A percentile compares a stretch with the other conserved stretches of the same genome.
Evolutionary conservation across 1,284 basidiomycete genomes (phyloP).

Genomic region (Gomphus bonarii): DNA sequence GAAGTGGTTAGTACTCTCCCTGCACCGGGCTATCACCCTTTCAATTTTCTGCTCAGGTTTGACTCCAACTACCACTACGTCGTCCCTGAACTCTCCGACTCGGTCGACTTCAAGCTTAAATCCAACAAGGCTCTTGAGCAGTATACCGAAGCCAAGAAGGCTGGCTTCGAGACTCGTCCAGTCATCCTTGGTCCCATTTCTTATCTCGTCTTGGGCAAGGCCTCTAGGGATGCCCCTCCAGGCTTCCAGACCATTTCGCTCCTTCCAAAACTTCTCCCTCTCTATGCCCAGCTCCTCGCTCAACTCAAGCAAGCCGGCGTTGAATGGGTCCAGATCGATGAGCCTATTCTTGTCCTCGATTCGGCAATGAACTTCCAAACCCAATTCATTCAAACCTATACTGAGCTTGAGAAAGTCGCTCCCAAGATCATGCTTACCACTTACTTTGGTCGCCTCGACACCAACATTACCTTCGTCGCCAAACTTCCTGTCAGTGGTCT

Average conservation of each 20-base stretch:
- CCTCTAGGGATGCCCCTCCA: constrained; percentile 74
- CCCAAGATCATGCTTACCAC: constrained; percentile 93
- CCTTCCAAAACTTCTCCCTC: constrained; percentile 81
- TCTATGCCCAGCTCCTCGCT: constrained; percentile 87
- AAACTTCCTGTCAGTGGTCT: constrained; percentile 92
- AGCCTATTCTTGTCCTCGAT: constrained; percentile 95
- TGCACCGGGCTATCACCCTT: background rate
- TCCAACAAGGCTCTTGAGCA: constrained; percentile 94
- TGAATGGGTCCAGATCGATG: constrained; percentile 93
- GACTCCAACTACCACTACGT: constrained; percentile 99
- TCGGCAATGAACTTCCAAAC: constrained; percentile 70
- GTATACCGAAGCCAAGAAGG: constrained; percentile 90
- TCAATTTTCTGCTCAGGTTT: constrained; percentile 51
- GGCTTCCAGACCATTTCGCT: constrained; percentile 90
- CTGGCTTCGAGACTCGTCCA: constrained; percentile 88
- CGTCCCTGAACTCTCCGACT: constrained; percentile 92
- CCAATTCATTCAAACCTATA: constrained; percentile 78
- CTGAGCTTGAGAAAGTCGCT: constrained; percentile 71
- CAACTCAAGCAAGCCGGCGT: constrained; percentile 92
- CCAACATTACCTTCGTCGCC: constrained; percentile 82
- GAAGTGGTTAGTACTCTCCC: constrained; percentile 66
- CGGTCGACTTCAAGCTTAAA: constrained; percentile 90
- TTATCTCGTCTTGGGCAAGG: constrained; percentile 92
- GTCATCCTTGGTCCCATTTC: constrained; percentile 95
- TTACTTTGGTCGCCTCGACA: constrained; percentile 95